These are phyloP conservation scores for Lepidium campestre DNA, from an alignment of 441 rosid genomes.

Conservation along the genomic window DNA sequence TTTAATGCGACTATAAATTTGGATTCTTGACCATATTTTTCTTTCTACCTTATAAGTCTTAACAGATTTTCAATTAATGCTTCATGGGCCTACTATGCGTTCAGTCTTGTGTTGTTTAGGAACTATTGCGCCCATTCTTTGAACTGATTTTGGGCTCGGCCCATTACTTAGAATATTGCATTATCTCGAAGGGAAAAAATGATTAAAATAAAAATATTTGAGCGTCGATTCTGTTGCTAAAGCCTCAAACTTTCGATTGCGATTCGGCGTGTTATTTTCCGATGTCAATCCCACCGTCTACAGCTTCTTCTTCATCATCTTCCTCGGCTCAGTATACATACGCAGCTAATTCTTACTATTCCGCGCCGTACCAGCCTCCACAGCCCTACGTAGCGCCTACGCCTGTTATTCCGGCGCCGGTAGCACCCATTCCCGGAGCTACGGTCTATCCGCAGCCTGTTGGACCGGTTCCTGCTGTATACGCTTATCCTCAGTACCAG, in stretches of 20 bases:
- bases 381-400: constrained; percentile 45
- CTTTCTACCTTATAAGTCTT: background rate
- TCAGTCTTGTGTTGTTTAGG: background rate
- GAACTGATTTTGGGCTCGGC: background rate
- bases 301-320: constrained; percentile 34
- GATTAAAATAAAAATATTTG: background rate
- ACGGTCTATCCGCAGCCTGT: constrained; percentile 48
- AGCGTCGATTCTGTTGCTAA: background rate
- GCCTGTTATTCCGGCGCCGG: constrained; percentile 35
- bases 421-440: constrained; percentile 34
- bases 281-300: constrained; percentile 35
- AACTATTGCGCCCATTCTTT: background rate
- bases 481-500: constrained; percentile 77
- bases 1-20: background rate
- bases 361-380: constrained; percentile 44
- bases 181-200: background rate
- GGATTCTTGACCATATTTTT: background rate
- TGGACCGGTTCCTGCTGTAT: constrained; percentile 47
- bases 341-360: constrained; percentile 34
- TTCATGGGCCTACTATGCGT: background rate
- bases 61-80: background rate
- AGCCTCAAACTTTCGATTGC: background rate
- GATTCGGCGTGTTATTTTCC: constrained; percentile 14
- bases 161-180: background rate
- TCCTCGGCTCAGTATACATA: constrained; percentile 39